These are phyloP conservation scores for Digitaria exilis DNA, from an alignment of 202 grass and related monocot species.

Conservation along the genomic window DNA sequence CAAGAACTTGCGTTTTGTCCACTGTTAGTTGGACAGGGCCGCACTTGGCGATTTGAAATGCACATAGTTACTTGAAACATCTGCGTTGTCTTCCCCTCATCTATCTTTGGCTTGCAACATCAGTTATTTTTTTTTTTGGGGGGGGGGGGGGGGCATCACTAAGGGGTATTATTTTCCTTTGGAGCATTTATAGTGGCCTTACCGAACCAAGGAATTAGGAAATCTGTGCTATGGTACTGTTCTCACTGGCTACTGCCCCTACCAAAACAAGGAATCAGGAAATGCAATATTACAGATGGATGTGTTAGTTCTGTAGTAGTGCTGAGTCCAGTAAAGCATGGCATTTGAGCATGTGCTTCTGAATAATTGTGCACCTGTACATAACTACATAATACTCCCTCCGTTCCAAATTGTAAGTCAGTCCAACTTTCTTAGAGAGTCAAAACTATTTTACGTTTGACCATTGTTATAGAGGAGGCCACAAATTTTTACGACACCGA, in stretches of 20 bases:
- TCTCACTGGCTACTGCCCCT: neutral
- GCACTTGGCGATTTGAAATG: neutral
- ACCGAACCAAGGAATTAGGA: neutral
- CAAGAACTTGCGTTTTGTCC: neutral
- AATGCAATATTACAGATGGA: neutral
- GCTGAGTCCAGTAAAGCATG: neutral
- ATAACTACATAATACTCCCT: too few species aligned
- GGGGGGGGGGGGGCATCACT: too few species aligned
- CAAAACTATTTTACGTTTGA: too few species aligned
- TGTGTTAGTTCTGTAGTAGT: neutral
- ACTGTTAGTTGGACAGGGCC: neutral
- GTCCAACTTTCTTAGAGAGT: too few species aligned
- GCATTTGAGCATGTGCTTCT: neutral
- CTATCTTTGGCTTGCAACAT: neutral
- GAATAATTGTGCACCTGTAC: neutral
- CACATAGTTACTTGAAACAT: slow-evolving; percentile 2
- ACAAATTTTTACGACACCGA: too few species aligned
- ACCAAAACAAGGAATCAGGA: neutral
- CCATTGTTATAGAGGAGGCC: too few species aligned
- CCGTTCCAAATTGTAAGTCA: too few species aligned
- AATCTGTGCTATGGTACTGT: neutral
- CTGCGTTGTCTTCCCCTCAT: neutral
- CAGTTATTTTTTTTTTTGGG: neutral
- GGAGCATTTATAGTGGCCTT: neutral
- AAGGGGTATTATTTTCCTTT: too few species aligned